Evolutionary conservation across 1,284 basidiomycete species (phyloP), one percentile per base, ranked within the genome.

Genomic region (Tylopilus orsonianus): DNA sequence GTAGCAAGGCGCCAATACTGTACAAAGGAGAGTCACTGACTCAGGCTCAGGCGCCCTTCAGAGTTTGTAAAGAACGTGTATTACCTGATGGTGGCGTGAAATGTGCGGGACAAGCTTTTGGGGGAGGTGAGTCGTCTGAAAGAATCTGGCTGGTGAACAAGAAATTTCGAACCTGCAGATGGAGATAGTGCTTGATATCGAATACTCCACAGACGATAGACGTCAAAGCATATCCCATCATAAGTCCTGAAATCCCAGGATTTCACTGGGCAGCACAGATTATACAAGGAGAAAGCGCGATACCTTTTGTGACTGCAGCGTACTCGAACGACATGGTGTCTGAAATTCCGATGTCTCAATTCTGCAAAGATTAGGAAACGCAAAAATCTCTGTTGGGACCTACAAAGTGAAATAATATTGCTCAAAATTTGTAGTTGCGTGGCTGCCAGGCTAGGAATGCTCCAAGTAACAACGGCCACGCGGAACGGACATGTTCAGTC

Each of bases 151-250:
- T 20, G 33, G 16, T 8, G 41, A 37, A 41, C 14, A 34, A 18
- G 27, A 44, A 26, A 41, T 24, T 2, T 52, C 71, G 51, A 51
- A 82, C 85, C 69, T 93, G 90, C 5, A 94, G 74, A 67, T 94
- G 87, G 50, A 93, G 79, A 63, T 91, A 90, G 58, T 93, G 85
- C 67, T 95, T 94, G 53, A 90, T 71, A 62, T 93, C 91, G 59
- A 93, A 86, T 36, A 94, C 69, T 1, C 90, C 87, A 32, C 79
- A 82, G 5, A 81, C 61, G 44, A 93, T 74, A 16, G 92, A 90
- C 4, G 82, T 75, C 41, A 88, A 56, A 27, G 83, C 90, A 32
- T 81, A 72, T 41, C 77, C 71, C 49, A 90, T 68, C 80, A 95
- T 92, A 49, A 93, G 71, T 39, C 85, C 93, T 94, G 49, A 43